Conservation (phyloP, 2,329 filamentous ascomycete genomes). For the Incumbomyces lentus region DNA sequence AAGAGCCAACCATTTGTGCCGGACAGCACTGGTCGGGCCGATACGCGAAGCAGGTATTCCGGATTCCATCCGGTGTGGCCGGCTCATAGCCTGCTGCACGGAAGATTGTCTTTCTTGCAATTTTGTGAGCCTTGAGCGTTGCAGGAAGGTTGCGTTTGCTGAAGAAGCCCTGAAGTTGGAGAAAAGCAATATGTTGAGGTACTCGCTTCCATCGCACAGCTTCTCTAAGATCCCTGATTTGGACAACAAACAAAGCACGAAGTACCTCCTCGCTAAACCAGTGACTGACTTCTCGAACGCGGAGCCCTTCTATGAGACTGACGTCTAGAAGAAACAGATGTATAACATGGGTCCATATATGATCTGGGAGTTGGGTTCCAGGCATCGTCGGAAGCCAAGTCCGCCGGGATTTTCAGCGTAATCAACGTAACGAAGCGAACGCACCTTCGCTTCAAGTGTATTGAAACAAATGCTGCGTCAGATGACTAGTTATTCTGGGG, state of each 20-base stretch:
- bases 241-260: constrained; percentile 1
- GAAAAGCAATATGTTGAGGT: constrained; percentile 1
- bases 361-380: not conserved
- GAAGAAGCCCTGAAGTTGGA: constrained; percentile 6
- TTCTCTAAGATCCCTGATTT: constrained; percentile 2
- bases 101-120: not conserved
- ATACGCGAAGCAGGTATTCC: constrained; percentile 2
- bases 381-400: no score
- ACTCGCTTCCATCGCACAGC: not conserved
- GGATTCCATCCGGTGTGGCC: not conserved
- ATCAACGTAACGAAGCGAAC: no score
- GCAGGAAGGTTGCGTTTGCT: not conserved
- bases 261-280: constrained; percentile 5
- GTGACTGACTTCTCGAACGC: not conserved
- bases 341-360: constrained; percentile 1
- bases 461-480: no score
- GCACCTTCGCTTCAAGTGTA: no score
- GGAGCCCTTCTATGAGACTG: not conserved
- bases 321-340: constrained; percentile 4
- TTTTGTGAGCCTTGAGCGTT: constrained; percentile 2
- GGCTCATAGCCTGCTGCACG: not conserved
- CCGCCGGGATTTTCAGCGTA: no score
- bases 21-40: not conserved
- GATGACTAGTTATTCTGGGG: no score
- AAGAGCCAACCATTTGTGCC: not conserved